Evolutionary conservation across 768 basidiomycete species (phyloP).

Genomic region (Suillus cothurnatus): DNA sequence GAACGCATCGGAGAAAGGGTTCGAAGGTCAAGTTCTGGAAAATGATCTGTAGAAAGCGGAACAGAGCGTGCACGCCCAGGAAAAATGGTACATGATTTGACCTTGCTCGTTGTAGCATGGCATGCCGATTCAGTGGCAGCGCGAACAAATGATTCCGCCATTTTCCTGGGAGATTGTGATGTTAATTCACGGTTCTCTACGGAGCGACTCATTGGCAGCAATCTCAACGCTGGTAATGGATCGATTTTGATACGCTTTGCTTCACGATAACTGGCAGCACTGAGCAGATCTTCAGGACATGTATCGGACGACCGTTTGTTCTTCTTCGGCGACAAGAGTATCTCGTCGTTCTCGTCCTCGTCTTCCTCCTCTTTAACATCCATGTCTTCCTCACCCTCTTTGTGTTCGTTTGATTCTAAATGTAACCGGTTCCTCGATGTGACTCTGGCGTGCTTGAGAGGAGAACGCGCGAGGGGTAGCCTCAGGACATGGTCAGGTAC

Average conservation of each 20-base stretch:
- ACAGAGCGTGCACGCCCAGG: conserved; percentile 32
- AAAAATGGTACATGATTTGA: conserved; percentile 14
- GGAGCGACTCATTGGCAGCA: conserved; percentile 11
- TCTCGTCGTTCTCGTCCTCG: conserved; percentile 44
- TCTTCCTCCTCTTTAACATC: conserved; percentile 28
- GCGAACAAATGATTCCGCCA: conserved; percentile 14
- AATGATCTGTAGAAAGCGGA: conserved; percentile 19
- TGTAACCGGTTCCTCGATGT: conserved; percentile 15
- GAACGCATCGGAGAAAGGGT: conserved; percentile 30
- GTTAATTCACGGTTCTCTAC: conserved; percentile 7
- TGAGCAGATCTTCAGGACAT: conserved; percentile 14
- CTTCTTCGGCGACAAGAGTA: conserved; percentile 34
- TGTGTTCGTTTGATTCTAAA: conserved; percentile 2
- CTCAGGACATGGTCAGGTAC: conserved; percentile 49
- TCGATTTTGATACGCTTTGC: conserved; percentile 28
- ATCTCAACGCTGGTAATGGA: conserved; percentile 20
- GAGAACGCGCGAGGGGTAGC: conserved; percentile 47
- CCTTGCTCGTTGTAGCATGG: conserved; percentile 10
- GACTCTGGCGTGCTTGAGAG: conserved; percentile 54
- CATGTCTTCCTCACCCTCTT: conserved; percentile 4
- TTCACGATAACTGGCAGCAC: conserved; percentile 18
- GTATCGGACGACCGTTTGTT: conserved; percentile 36
- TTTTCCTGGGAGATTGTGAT: conserved; percentile 9
- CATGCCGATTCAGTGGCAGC: conserved; percentile 21
- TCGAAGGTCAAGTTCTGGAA: conserved; percentile 10